Conservation (phyloP, 2,329 filamentous ascomycete genomes). For the Talaromyces verruculosus region DNA sequence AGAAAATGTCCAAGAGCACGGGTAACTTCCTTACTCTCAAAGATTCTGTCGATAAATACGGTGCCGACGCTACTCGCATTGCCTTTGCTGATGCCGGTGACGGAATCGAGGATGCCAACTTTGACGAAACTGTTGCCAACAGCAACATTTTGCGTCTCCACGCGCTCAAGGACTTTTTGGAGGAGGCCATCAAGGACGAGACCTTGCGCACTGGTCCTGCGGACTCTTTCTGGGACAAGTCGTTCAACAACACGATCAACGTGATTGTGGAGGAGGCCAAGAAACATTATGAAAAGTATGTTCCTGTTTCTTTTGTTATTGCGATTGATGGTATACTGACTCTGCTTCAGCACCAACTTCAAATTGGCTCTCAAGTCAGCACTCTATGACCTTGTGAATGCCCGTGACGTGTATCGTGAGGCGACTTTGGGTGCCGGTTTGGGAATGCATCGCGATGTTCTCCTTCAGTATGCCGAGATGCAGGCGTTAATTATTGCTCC, state of each 20-base stretch:
- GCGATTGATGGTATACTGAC: slow-evolving; percentile 16
- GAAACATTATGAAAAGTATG: slow-evolving; percentile 70
- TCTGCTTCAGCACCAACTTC: slow-evolving; percentile 63
- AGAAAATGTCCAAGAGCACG: slow-evolving; percentile 98
- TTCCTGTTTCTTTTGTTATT: slow-evolving; percentile 14
- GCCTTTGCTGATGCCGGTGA: slow-evolving; percentile 94
- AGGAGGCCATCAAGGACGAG: slow-evolving; percentile 74
- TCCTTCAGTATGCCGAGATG: slow-evolving; percentile 78
- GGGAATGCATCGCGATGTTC: slow-evolving; percentile 80
- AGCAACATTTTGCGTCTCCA: slow-evolving; percentile 84
- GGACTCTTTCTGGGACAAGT: slow-evolving; percentile 76
- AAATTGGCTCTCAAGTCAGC: slow-evolving; percentile 82
- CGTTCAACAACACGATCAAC: slow-evolving; percentile 95
- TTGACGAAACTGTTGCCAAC: slow-evolving; percentile 93
- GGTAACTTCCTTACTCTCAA: slow-evolving; percentile 94
- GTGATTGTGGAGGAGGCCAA: slow-evolving; percentile 73
- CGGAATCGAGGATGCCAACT: slow-evolving; percentile 92
- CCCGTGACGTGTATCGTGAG: slow-evolving; percentile 89
- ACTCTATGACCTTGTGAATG: slow-evolving; percentile 86
- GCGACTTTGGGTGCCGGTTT: slow-evolving; percentile 72
- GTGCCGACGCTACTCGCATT: slow-evolving; percentile 87
- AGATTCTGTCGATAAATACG: slow-evolving; percentile 86
- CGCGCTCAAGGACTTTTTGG: slow-evolving; percentile 84
- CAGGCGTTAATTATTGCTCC: slow-evolving; percentile 80
- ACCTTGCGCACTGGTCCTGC: slow-evolving; percentile 73